Base-by-base conservation (phyloP, 2,329 filamentous ascomycete genomes). In the Pseudogymnoascus sp. region DNA sequence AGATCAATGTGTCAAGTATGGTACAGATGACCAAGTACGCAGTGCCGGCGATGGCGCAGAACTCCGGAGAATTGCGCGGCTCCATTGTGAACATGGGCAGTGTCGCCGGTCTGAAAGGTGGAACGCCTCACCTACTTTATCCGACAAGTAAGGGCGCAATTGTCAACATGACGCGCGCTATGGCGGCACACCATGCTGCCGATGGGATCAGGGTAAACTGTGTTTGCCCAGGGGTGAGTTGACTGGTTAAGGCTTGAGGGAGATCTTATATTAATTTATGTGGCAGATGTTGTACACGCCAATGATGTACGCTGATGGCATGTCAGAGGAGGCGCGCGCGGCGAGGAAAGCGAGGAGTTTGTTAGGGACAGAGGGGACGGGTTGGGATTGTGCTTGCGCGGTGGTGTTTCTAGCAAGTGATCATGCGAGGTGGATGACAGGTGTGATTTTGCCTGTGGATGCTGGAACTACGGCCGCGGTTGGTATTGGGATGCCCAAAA, bases 1-100 rank as follows among this genome's bases (percentile, higher is more conserved):
- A 85, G 58, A 74, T 87, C 55, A 88, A 88, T 68, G 82, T 88
- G 4, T 79, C 78, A 3, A 85, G 80, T 66, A 87, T 87, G 84
- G 80, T 87, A 35, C 75, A 81, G 61, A 87, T 87, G 83, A 75
- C 77, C 21, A 86, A 86, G 67, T 80, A 82, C 65, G 79, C 79
- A 0, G 79, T 88, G 31, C 85, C 85, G 0, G 79, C 74, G 2
- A 87, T 88, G 84, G 65, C 65, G 25, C 75, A 74, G 61, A 86
- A 87, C 60, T 72, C 77, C 3, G 0, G 75, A 79, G 39, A 68
- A 62, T 68, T 73, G 60, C 74, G 76, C 61, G 82, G 82, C 4
- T 77, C 72, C 37, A 82, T 87, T 63, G 76, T 87, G 66, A 88
- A 88, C 67, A 83, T 88, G 77, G 81, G 81, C 2, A 82, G 78